phyloP scores from a whole-genome alignment of 2,329 filamentous ascomycete genomes.

The Cordyceps sp. region DNA sequence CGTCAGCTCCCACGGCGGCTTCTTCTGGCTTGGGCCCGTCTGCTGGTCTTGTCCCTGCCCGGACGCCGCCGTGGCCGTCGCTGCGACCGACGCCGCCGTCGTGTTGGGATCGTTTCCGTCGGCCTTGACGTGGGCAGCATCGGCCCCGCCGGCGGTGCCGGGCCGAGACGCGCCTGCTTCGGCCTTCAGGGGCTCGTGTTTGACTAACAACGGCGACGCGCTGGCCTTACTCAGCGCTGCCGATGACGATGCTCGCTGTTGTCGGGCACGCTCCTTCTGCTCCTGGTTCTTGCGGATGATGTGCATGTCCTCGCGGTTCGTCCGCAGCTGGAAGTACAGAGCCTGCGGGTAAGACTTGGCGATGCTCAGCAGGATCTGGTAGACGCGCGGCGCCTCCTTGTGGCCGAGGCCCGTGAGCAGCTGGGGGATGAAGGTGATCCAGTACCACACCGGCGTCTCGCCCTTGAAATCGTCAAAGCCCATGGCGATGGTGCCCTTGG shows the following conservation, averaged over 20 bases:
- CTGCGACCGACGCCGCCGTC: constrained; percentile 9
- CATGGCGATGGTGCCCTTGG: constrained; percentile 63
- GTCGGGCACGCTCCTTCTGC: constrained; percentile 47
- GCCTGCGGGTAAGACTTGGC: constrained; percentile 93
- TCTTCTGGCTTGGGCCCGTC: constrained; percentile 31
- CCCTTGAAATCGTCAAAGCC: constrained; percentile 96
- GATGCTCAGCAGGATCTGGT: constrained; percentile 77
- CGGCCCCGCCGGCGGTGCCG: constrained; percentile 31
- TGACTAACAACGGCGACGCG: constrained; percentile 31
- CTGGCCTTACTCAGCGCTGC: constrained; percentile 26
- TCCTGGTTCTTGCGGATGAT: constrained; percentile 82
- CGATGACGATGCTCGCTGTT: constrained; percentile 29
- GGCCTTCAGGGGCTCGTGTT: constrained; percentile 29
- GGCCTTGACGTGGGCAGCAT: constrained; percentile 23
- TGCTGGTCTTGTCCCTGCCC: constrained; percentile 7
- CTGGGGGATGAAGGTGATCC: constrained; percentile 98
- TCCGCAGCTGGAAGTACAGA: constrained; percentile 87
- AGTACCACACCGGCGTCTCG: constrained; percentile 96
- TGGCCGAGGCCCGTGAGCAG: constrained; percentile 81
- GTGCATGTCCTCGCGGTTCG: constrained; percentile 84
- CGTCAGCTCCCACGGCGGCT: constrained; percentile 88
- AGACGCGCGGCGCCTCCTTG: constrained; percentile 76
- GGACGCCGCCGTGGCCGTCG: constrained; percentile 10
- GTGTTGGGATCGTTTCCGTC: constrained; percentile 22
- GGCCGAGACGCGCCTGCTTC: constrained; percentile 26